Evolutionary conservation across 2,329 filamentous ascomycete species (phyloP), one percentile per base, ranked within the genome.

Genomic region (Coniochaeta hoffmannii): DNA sequence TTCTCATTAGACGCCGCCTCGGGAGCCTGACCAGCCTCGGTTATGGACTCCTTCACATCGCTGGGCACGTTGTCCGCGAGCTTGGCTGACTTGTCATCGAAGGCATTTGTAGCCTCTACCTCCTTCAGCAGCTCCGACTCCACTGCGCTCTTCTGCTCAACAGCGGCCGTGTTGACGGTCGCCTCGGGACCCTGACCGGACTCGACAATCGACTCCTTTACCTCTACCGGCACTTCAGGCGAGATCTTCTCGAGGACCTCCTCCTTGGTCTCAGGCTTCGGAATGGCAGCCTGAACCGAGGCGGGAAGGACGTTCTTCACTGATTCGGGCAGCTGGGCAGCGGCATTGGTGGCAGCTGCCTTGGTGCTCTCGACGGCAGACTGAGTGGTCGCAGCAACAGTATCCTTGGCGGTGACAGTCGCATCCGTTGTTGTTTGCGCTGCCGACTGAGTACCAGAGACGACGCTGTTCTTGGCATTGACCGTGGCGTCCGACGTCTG

Each of bases 81-180:
- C 15, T 26, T 54, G 17, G 35, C 59, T 6, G 28, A 50, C 12
- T 62, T 59, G 14, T 62, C 61, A 5, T 54, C 57, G 5, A 59
- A 38, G 7, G 59, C 56, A 14, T 61, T 54, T 26, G 46, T 49
- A 52, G 62, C 59, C 22, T 58, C 55, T n/a, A 85, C 78, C 68
- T 88, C 81, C 60, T 82, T 78, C 50, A 91, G 75, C 9, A 95
- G 76, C 72, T 96, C 87, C 26, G 81, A 70, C 74, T 95, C 90
- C 5, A 91, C 78, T 10, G 76, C 78, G 68, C 82, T 83, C 81
- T 94, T 94, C 63, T 92, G 88, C 59, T 80, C 73, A 7, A 94
- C 88, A 17, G 85, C 87, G 55, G 78, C 77, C 1, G 82, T 75
- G 69, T 85, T 87, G 55, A 81, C 80, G 34, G 87, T 82, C 32